These are phyloP conservation scores for Colletotrichum godetiae DNA, from an alignment of 2,329 filamentous ascomycete genomes.

Conservation along the genomic window DNA sequence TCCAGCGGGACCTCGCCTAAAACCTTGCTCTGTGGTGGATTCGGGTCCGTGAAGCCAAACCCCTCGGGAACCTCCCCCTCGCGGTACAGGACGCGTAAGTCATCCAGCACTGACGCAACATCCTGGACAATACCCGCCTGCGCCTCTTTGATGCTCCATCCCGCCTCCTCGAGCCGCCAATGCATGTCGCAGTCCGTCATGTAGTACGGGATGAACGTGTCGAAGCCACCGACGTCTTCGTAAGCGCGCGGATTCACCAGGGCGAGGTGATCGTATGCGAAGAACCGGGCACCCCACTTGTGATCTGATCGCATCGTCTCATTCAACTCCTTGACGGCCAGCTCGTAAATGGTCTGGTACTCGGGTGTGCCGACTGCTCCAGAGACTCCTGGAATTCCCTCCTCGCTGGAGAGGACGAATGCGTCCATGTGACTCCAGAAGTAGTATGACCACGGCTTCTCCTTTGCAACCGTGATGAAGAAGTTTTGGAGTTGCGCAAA, in stretches of 20 bases:
- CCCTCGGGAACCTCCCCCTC: constrained; percentile 46
- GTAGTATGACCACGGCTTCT: constrained; percentile 58
- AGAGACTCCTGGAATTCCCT: constrained; percentile 41
- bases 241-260: constrained; percentile 65
- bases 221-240: constrained; percentile 65
- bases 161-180: constrained; percentile 56
- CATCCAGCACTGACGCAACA: constrained; percentile 56
- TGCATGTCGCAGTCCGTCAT: constrained; percentile 69
- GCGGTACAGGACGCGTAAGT: constrained; percentile 58
- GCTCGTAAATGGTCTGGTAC: constrained; percentile 55
- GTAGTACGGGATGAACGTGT: constrained; percentile 68
- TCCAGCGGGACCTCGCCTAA: not conserved
- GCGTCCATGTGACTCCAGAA: constrained; percentile 70
- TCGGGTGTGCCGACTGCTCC: constrained; percentile 45
- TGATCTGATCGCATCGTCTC: constrained; percentile 45
- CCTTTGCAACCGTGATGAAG: constrained; percentile 58
- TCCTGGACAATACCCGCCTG: constrained; percentile 57
- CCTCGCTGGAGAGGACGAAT: constrained; percentile 54
- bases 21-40: constrained; percentile 39
- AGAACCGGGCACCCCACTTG: constrained; percentile 64
- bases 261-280: constrained; percentile 68
- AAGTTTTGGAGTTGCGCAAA: constrained; percentile 69
- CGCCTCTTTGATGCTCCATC: constrained; percentile 52
- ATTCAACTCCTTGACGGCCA: constrained; percentile 50
- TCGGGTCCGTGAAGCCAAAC: constrained; percentile 50